phyloP scores from a whole-genome alignment of 1,284 basidiomycete genomes.

The Fomitiporia mediterranea region DNA sequence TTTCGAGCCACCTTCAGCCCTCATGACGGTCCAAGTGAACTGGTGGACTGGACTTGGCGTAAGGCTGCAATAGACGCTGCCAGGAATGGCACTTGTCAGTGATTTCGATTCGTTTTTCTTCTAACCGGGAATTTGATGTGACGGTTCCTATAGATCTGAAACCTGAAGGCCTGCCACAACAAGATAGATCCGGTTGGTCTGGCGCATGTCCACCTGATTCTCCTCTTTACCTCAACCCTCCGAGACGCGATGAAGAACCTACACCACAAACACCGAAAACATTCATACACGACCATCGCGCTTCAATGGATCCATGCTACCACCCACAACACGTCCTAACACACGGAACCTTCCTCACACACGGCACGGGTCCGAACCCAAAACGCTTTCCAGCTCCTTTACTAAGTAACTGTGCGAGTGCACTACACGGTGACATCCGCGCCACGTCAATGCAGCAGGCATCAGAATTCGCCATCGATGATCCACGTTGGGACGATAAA shows the following conservation, averaged over 20 bases:
- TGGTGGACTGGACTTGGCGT: constrained; percentile 28
- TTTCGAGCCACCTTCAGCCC: constrained; percentile 31
- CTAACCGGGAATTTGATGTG: not conserved
- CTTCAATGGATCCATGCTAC: constrained; percentile 54
- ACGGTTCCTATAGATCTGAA: constrained; percentile 32
- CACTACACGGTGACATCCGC: constrained; percentile 57
- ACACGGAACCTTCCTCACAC: constrained; percentile 51
- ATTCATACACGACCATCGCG: constrained; percentile 44
- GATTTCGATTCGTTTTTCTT: not conserved
- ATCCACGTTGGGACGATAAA: constrained; percentile 54
- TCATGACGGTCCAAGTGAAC: constrained; percentile 29
- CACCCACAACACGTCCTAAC: constrained; percentile 47
- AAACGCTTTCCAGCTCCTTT: constrained; percentile 40
- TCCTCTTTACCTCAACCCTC: constrained; percentile 29
- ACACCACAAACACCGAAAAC: constrained; percentile 34
- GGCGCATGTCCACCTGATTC: constrained; percentile 40
- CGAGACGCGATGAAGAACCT: constrained; percentile 16
- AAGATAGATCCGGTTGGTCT: constrained; percentile 35
- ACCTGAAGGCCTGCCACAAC: constrained; percentile 31
- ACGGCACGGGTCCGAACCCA: constrained; percentile 45
- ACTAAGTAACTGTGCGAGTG: constrained; percentile 52
- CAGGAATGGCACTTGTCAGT: constrained; percentile 28
- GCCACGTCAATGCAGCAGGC: constrained; percentile 38
- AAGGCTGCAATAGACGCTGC: constrained; percentile 27
- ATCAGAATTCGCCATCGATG: constrained; percentile 37